Percentiles rank a stretch among this genome's conserved stretches.
These are phyloP conservation scores for Apodospora peruviana DNA, from an alignment of 495 filamentous ascomycete genomes.

Conservation along the genomic window DNA sequence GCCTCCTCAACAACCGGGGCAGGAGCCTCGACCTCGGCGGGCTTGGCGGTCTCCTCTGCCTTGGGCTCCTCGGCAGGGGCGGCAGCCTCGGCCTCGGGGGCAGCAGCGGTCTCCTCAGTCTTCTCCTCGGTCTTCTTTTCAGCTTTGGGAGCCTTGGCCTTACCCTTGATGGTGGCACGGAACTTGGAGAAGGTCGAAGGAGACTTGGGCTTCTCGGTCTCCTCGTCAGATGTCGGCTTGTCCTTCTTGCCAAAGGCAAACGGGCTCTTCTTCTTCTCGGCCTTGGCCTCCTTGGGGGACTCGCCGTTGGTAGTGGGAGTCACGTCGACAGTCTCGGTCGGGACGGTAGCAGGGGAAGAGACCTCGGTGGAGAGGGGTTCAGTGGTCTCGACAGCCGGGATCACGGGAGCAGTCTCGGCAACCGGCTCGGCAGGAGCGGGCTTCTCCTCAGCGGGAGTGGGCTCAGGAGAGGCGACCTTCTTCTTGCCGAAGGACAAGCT, in stretches of 20 bases:
- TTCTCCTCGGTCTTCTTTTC: constrained; percentile 39
- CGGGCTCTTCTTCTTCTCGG: constrained; percentile 54
- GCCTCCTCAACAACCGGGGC: constrained; percentile 27
- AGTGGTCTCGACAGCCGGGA: constrained; percentile 51
- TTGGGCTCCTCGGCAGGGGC: constrained; percentile 49
- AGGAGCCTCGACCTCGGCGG: constrained; percentile 27
- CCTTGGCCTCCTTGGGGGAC: constrained; percentile 47
- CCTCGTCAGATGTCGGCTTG: constrained; percentile 42
- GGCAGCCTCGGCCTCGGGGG: constrained; percentile 30
- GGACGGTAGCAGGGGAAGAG: constrained; percentile 36
- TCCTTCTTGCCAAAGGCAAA: constrained; percentile 53
- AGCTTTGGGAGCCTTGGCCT: constrained; percentile 25
- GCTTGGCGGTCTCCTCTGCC: constrained; percentile 40
- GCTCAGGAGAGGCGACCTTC: constrained; percentile 40
- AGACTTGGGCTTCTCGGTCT: constrained; percentile 46
- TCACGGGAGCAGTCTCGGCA: constrained; percentile 50
- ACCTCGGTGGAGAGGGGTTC: constrained; percentile 48
- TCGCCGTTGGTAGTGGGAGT: constrained; percentile 44
- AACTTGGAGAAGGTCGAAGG: constrained; percentile 53
- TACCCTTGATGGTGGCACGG: constrained; percentile 47
- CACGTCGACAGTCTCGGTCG: constrained; percentile 38
- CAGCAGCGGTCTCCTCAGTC: constrained; percentile 31
- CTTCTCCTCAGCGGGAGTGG: constrained; percentile 29
- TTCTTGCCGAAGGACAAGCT: constrained; percentile 49
- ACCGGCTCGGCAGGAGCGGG: constrained; percentile 39